phyloP scores from a whole-genome alignment of 352 stramenopile genomes.

The Pythium utonaiense region DNA sequence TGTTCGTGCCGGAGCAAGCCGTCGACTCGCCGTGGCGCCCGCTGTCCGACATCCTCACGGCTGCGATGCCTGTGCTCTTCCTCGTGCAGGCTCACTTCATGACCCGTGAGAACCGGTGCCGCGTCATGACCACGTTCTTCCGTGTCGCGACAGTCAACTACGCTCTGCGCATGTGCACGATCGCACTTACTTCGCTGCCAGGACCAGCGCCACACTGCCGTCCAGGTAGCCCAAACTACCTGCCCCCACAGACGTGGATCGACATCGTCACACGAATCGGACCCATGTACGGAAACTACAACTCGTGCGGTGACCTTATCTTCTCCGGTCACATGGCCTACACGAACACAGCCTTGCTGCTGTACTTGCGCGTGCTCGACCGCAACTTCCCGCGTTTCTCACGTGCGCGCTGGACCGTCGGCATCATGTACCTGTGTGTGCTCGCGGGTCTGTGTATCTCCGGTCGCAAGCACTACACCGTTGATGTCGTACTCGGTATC shows the following conservation, averaged over 20 bases:
- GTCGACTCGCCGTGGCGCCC: slow-evolving; percentile 31
- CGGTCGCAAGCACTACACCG: slow-evolving; percentile 39
- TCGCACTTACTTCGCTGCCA: slow-evolving; percentile 39
- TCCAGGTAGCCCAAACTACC: slow-evolving; percentile 26
- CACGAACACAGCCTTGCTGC: slow-evolving; percentile 37
- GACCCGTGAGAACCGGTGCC: slow-evolving; percentile 28
- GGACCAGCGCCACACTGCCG: slow-evolving; percentile 42
- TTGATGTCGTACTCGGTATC: slow-evolving; percentile 38
- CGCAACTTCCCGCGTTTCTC: slow-evolving; percentile 28
- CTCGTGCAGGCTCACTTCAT: slow-evolving; percentile 28
- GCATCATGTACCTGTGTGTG: slow-evolving; percentile 25
- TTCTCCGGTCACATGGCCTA: slow-evolving; percentile 49
- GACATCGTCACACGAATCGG: slow-evolving; percentile 40
- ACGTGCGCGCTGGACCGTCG: slow-evolving; percentile 24
- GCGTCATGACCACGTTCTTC: slow-evolving; percentile 36
- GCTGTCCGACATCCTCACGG: slow-evolving; percentile 39
- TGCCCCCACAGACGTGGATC: slow-evolving; percentile 34
- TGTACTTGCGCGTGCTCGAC: slow-evolving; percentile 37
- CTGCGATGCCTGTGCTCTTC: slow-evolving; percentile 31
- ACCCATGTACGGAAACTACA: slow-evolving; percentile 36
- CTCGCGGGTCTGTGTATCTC: slow-evolving; percentile 34
- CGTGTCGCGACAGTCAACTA: slow-evolving; percentile 42
- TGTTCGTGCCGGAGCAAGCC: slow-evolving; percentile 33
- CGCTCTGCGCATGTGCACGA: slow-evolving; percentile 34
- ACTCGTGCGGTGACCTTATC: slow-evolving; percentile 46